Conservation (phyloP, 768 basidiomycete genomes). For the Tricholoma flavovirens region DNA sequence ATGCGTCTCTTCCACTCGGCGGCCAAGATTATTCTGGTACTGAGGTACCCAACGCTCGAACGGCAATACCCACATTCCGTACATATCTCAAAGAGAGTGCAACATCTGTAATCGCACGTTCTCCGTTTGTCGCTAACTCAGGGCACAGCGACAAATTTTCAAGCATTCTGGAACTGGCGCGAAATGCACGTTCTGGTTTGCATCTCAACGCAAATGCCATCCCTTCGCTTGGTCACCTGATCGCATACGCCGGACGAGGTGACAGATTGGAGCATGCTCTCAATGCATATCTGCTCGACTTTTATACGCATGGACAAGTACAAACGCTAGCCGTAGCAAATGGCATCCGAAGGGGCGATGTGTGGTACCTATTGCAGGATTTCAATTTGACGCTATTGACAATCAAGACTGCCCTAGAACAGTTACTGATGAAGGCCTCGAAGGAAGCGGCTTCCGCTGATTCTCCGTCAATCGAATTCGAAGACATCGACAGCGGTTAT, state of each 20-base stretch:
- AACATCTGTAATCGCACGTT: constrained; percentile 40
- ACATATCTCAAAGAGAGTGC: constrained; percentile 33
- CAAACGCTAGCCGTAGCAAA: constrained; percentile 45
- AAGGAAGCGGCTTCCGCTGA: constrained; percentile 12
- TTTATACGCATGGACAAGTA: constrained; percentile 60
- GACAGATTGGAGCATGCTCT: constrained; percentile 24
- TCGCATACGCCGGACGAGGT: constrained; percentile 4
- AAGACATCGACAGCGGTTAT: constrained; percentile 20
- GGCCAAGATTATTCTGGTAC: constrained; percentile 16
- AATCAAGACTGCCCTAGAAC: constrained; percentile 44
- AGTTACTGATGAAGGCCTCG: constrained; percentile 30
- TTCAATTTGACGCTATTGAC: constrained; percentile 47
- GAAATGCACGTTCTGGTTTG: constrained; percentile 47
- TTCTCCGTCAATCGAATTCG: constrained; percentile 7
- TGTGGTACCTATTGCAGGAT: constrained; percentile 63
- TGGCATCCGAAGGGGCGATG: constrained; percentile 51
- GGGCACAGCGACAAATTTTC: constrained; percentile 55
- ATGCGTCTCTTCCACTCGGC: constrained; percentile 47
- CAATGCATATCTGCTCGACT: constrained; percentile 67
- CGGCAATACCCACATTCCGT: constrained; percentile 22
- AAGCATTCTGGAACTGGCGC: constrained; percentile 45
- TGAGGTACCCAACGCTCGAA: not conserved
- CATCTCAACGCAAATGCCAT: constrained; percentile 54
- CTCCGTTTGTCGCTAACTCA: constrained; percentile 62
- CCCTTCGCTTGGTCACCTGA: constrained; percentile 43